Base-by-base conservation (phyloP, 768 basidiomycete species). In the Xanthoconium stramineum region DNA sequence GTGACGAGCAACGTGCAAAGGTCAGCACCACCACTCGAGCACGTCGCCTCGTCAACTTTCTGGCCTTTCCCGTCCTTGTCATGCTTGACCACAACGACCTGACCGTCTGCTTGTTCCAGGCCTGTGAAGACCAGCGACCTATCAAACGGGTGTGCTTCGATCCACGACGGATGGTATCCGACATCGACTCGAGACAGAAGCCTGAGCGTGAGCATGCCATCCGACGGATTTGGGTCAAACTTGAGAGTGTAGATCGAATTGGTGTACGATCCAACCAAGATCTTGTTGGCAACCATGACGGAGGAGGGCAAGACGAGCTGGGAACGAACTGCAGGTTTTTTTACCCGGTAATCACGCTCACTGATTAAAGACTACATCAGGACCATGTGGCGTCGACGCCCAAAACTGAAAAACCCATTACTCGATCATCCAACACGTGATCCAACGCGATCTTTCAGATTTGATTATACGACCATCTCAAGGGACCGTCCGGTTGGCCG, bases 141-240 rank as follows among this genome's bases (percentile, higher is more conserved):
- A 57, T 86, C 80, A 0, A 65, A 69, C 0, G 85, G 83, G 64
- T 87, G 80, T 8, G 75, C 72, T 12, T 84, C 80, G 57, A 94
- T 77, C 91, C 91, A 94, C 6, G 89, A 90, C 1, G 91, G 88
- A 62, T 83, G 82, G 60, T 78, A 70, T 29, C 88, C 86, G 36
- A 84, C 81, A 9, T 69, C 65, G 50, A 82, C 63, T 15, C 76
- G 59, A 5, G 82, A 78, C 13, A 73, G 62, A 33, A 81, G 66
- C 12, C 72, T 73, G 53, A 91, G 71, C 24, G 76, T 86, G 70
- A 24, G 85, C 24, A 24, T 10, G 47, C 24, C 69, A 71, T 71
- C 42, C 70, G 67, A 79, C 71, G 42, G 83, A 74, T 68, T 81
- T 5, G 83, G 75, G 63, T 89, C 81, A 63, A 94, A 92, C 19